Evolutionary conservation across 2,329 filamentous ascomycete species (phyloP), one percentile per base, ranked within the genome.

Genomic region (Colletotrichum nymphaeae): DNA sequence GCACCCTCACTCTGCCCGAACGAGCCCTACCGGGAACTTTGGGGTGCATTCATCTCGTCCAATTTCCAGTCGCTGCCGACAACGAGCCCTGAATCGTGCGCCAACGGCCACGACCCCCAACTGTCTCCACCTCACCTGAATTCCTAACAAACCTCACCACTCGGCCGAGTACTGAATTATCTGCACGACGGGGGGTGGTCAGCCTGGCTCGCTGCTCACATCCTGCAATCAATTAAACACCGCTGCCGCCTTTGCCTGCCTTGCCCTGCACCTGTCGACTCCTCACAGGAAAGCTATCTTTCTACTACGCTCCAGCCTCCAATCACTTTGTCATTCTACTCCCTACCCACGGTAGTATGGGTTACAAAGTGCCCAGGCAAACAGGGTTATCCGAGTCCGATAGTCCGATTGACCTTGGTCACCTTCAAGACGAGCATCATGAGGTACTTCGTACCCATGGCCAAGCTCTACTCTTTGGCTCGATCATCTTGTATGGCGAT

Each of bases 131-230:
- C 62, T 73, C 67, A 73, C 71, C 71, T 73, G 71, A 73, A 73
- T 73, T 73, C 71, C 71, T 73, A 73, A 73, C 71, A 73, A 49
- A 57, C 69, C 65, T 72, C 60, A 62, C 62, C 71, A 73, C 62
- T 73, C 71, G 71, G 71, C 67, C 71, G 71, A 73, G 71, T 73
- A 70, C 71, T 73, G 71, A 71, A 73, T 71, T 73, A 73, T 66
- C 60, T 71, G 55, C 71, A 62, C 3, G 49, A 65, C 60, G 24
- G 62, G 70, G 71, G 56, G 32, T 32, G 28, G 59, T 46, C 42
- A 63, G 62, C 67, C 66, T 56, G 70, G 35, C 56, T 64, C 70
- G 37, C 60, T 67, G 35, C 56, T 64, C 70, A 52, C 60, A 65
- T 65, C 67, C 70, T 73, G 67, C 49, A 60, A 65, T 70, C 67